Evolutionary conservation across 1,284 basidiomycete genomes (phyloP).

Genomic region (Cutaneotrichosporon sp.): DNA sequence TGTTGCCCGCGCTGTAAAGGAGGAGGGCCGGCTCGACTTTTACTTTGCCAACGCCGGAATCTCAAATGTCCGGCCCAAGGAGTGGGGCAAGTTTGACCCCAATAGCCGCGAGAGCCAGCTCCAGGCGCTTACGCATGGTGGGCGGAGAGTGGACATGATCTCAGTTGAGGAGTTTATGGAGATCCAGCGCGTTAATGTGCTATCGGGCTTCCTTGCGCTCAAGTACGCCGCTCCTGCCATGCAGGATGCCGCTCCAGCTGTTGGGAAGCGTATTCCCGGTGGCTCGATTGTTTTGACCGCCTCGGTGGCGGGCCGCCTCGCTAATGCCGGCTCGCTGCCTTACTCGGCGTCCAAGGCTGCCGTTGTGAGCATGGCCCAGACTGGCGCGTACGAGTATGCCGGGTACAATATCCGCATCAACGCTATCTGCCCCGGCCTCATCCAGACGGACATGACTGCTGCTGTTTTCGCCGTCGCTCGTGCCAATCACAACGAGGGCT

Average conservation of each 20-base stretch:
- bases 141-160: neutral
- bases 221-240: constrained; percentile 82
- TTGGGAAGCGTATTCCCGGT: constrained; percentile 66
- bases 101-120: neutral
- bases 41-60: constrained; percentile 85
- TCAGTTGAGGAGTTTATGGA: constrained; percentile 67
- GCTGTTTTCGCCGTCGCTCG: constrained; percentile 74
- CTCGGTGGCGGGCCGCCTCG: constrained; percentile 80
- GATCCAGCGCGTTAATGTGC: constrained; percentile 72
- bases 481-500: constrained; percentile 56
- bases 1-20: constrained; percentile 69
- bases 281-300: constrained; percentile 90
- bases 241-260: constrained; percentile 59
- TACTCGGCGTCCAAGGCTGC: constrained; percentile 90
- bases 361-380: constrained; percentile 82
- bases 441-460: constrained; percentile 78
- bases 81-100: constrained; percentile 15
- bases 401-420: constrained; percentile 83
- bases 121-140: neutral
- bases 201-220: constrained; percentile 80
- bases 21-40: constrained; percentile 82
- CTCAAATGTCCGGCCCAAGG: constrained; percentile 19
- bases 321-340: constrained; percentile 79
- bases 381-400: constrained; percentile 72
- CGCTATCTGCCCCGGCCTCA: constrained; percentile 86